Evolutionary conservation across 768 basidiomycete species (phyloP).

Genomic region (Tricholoma matsutake): DNA sequence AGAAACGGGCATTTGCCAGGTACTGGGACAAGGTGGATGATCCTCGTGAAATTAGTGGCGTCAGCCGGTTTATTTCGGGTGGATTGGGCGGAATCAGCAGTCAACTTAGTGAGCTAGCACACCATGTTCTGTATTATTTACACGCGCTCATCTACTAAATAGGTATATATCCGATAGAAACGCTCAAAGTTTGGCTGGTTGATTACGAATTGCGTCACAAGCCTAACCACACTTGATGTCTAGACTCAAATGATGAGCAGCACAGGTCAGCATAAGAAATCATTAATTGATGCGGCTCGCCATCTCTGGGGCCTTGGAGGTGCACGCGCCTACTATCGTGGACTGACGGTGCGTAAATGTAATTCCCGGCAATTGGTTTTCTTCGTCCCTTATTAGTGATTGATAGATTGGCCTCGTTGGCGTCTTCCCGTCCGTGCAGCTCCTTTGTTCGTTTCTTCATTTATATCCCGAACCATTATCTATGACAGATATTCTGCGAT

Average conservation of each 20-base stretch:
- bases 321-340: slow-evolving; percentile 84
- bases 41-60: slow-evolving; percentile 81
- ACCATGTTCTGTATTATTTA: slow-evolving; percentile 3
- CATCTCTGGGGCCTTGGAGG: slow-evolving; percentile 81
- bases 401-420: slow-evolving; percentile 87
- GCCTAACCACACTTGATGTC: slow-evolving; percentile 2
- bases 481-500: slow-evolving; percentile 78
- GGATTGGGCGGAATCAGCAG: slow-evolving; percentile 94
- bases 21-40: slow-evolving; percentile 93
- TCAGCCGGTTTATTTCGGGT: slow-evolving; percentile 91
- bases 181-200: slow-evolving; percentile 65
- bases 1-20: slow-evolving; percentile 94
- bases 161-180: slow-evolving; percentile 98
- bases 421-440: slow-evolving; percentile 79
- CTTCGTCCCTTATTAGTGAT: slow-evolving; percentile 14
- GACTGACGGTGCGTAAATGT: slow-evolving; percentile 65
- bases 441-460: slow-evolving; percentile 2
- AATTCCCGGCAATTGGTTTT: slow-evolving; percentile 4
- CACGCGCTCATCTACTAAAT: slow-evolving; percentile 17
- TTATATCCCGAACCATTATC: not conserved
- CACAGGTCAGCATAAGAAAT: slow-evolving; percentile 54
- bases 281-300: slow-evolving; percentile 59
- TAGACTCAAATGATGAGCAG: slow-evolving; percentile 97
- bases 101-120: slow-evolving; percentile 69
- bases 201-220: slow-evolving; percentile 2